Conservation (phyloP, 768 basidiomycete genomes). For the Suillus bovinus region DNA sequence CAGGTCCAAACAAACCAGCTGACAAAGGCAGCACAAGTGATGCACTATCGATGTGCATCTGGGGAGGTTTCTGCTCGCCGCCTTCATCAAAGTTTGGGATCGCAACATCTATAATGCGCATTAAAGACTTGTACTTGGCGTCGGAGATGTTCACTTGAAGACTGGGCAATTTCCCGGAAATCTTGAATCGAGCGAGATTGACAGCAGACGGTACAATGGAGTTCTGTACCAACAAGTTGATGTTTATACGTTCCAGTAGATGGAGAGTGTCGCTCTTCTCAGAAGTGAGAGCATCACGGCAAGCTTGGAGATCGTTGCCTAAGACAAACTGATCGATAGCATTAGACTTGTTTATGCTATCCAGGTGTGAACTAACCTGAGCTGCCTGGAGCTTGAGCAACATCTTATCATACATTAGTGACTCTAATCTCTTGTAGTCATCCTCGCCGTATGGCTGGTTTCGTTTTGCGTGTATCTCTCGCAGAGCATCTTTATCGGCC, state of each 20-base stretch:
- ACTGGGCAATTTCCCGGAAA: conserved; percentile 84
- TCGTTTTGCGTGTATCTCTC: conserved; percentile 78
- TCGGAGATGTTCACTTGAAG: conserved; percentile 91
- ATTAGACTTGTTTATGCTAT: conserved; percentile 9
- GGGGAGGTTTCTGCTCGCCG: conserved; percentile 22
- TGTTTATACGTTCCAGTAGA: conserved; percentile 88
- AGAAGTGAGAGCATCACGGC: conserved; percentile 73
- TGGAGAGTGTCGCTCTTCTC: conserved; percentile 66
- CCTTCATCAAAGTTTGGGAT: conserved; percentile 79
- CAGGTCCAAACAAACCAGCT: conserved; percentile 51
- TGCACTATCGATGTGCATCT: conserved; percentile 25
- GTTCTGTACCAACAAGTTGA: conserved; percentile 86
- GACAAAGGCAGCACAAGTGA: conserved; percentile 51
- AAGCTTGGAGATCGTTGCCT: conserved; percentile 79
- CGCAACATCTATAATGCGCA: conserved; percentile 89
- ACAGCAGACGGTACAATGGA: conserved; percentile 87
- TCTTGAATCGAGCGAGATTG: conserved; percentile 84
- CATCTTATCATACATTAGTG: conserved; percentile 94
- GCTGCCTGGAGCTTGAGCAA: conserved; percentile 81
- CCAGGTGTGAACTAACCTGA: conserved; percentile 58
- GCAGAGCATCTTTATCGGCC: conserved; percentile 78
- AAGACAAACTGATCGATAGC: conserved; percentile 70
- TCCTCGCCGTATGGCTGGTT: conserved; percentile 83
- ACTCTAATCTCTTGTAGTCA: conserved; percentile 84
- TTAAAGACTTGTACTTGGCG: conserved; percentile 86